A percentile compares a stretch with the other conserved stretches of the same genome.
phyloP scores from a whole-genome alignment of 306 rosid genomes.

The Glycine tomentella region DNA sequence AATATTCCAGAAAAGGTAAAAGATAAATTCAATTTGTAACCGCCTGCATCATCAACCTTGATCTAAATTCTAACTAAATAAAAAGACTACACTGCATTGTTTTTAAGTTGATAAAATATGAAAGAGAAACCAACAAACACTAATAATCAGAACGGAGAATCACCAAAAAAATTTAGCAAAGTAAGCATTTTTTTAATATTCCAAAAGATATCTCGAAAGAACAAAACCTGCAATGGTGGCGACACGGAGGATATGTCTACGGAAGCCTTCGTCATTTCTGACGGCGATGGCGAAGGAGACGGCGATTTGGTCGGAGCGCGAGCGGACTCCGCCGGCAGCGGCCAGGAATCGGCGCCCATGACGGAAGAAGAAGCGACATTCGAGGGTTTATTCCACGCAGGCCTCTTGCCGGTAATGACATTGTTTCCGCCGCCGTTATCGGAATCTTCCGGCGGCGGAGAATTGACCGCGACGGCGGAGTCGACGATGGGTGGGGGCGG shows the following conservation, averaged over 20 bases:
- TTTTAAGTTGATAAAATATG: neutral
- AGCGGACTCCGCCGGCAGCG: slow-evolving; percentile 71
- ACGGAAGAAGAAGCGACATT: slow-evolving; percentile 62
- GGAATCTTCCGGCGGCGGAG: slow-evolving; percentile 50
- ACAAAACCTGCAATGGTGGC: slow-evolving; percentile 64
- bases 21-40: neutral
- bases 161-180: neutral
- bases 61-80: neutral
- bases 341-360: slow-evolving; percentile 94
- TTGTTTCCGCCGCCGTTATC: slow-evolving; percentile 48
- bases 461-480: slow-evolving; percentile 22
- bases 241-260: slow-evolving; percentile 47
- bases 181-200: neutral
- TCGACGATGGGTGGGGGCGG: slow-evolving; percentile 44
- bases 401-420: slow-evolving; percentile 71
- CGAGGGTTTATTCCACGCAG: slow-evolving; percentile 86
- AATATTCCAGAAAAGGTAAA: neutral
- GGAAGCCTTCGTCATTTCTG: slow-evolving; percentile 58
- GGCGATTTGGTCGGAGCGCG: slow-evolving; percentile 60
- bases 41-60: neutral
- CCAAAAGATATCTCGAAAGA: neutral
- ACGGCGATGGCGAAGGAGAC: neutral
- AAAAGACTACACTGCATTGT: neutral
- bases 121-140: neutral
- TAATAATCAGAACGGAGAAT: neutral